Evolutionary conservation across 1,284 basidiomycete genomes (phyloP), one percentile per base, ranked within the genome.

Genomic region (Boletus smithii): DNA sequence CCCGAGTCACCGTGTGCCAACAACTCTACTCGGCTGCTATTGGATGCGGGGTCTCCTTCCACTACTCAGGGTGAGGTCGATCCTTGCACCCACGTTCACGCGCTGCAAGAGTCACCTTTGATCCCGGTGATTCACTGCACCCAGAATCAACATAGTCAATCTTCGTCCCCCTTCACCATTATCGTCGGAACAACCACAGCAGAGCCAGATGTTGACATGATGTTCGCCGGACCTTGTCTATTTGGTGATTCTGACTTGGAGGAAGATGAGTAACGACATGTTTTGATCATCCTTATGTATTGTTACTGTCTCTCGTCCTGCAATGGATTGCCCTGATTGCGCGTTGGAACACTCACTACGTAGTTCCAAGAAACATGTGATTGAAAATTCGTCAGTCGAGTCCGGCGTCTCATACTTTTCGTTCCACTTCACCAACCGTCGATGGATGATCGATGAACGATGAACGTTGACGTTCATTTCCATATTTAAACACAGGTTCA

Each of bases 401-500:
- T n/a, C n/a, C n/a, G n/a, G n/a, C n/a, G n/a, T n/a, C n/a, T n/a
- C n/a, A n/a, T n/a, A n/a, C n/a, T n/a, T n/a, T n/a, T n/a, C n/a
- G n/a, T n/a, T n/a, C n/a, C n/a, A n/a, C n/a, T n/a, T n/a, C n/a
- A n/a, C n/a, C n/a, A n/a, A n/a, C n/a, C n/a, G n/a, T n/a, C n/a
- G n/a, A n/a, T n/a, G n/a, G n/a, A n/a, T n/a, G n/a, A n/a, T n/a
- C n/a, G n/a, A n/a, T n/a, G n/a, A n/a, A n/a, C n/a, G n/a, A n/a
- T n/a, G n/a, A n/a, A n/a, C n/a, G n/a, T n/a, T n/a, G n/a, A 47
- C 8, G 8, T 30, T 14, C 6, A 10, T 48, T 40, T 52, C 11
- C 47, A 49, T 11, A n/a, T 46, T 53, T n/a, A n/a, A n/a, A n/a
- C 35, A 1, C 46, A 84, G 82, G 76, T 80, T 34, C 85, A 87